phyloP scores from a whole-genome alignment of 2,329 filamentous ascomycete species.

The Neodidymelliopsis sp. region DNA sequence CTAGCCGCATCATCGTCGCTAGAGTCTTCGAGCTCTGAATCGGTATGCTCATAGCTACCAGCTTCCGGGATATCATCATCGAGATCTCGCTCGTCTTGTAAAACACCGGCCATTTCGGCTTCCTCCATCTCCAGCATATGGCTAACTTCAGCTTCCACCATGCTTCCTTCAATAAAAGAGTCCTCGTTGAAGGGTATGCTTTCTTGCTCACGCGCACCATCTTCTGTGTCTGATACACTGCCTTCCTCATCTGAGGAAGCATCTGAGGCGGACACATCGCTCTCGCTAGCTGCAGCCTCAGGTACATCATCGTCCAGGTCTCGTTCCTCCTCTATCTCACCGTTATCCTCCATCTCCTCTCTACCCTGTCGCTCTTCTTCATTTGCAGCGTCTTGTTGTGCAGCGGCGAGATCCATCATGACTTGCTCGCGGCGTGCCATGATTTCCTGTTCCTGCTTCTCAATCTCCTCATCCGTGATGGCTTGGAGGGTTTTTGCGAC shows the following conservation, averaged over 20 bases:
- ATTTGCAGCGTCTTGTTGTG: conserved; percentile 57
- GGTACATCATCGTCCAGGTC: conserved; percentile 53
- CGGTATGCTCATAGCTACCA: conserved; percentile 62
- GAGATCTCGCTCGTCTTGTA: conserved; percentile 58
- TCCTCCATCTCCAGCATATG: conserved; percentile 55
- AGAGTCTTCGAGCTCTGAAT: conserved; percentile 58
- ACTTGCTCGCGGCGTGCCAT: conserved; percentile 74
- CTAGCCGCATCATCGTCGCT: conserved; percentile 34
- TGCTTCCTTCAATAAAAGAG: conserved; percentile 56
- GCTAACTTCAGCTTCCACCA: conserved; percentile 48
- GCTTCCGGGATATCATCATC: conserved; percentile 62
- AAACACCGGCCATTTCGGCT: conserved; percentile 55
- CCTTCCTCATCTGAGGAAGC: conserved; percentile 47
- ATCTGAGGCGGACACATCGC: conserved; percentile 29
- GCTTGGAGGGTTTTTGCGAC: conserved; percentile 89
- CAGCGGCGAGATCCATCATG: conserved; percentile 73
- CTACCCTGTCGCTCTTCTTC: conserved; percentile 51
- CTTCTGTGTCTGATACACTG: conserved; percentile 47
- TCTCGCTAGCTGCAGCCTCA: conserved; percentile 51
- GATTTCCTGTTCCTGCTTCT: conserved; percentile 85
- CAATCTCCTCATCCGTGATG: conserved; percentile 85
- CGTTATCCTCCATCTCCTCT: conserved; percentile 48
- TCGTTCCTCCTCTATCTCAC: conserved; percentile 37
- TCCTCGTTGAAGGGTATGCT: conserved; percentile 57
- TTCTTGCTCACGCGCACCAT: conserved; percentile 53